Conservation (phyloP, 192 early-diverging fungal species). For the Gonapodya sp. region DNA sequence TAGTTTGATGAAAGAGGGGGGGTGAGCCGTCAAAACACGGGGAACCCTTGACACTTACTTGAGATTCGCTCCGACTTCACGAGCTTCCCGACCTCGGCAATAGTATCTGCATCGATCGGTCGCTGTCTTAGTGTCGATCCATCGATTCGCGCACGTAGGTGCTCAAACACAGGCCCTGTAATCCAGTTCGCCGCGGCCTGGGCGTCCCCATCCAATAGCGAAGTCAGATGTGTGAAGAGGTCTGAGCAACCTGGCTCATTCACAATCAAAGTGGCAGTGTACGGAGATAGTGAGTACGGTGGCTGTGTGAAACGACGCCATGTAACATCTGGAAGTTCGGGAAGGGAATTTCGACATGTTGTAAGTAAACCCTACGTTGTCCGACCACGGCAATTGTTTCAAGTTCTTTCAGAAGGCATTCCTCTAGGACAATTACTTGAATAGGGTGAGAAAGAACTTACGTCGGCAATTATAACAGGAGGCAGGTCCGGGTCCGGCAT, state of each 20-base stretch:
- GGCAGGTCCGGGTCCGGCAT: neutral
- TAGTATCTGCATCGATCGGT: neutral
- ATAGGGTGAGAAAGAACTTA: neutral
- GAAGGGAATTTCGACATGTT: neutral
- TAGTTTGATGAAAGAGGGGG: neutral
- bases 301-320: neutral
- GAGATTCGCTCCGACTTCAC: neutral
- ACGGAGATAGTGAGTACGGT: neutral
- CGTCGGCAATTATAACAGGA: neutral
- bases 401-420: no score
- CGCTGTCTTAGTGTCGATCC: neutral
- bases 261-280: neutral
- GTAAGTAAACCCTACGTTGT: neutral
- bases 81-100: neutral
- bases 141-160: neutral
- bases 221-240: neutral
- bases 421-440: no score
- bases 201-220: neutral
- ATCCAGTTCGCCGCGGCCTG: neutral
- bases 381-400: neutral
- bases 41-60: neutral
- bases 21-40: neutral
- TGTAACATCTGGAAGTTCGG: neutral
- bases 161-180: neutral
- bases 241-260: neutral